Evolutionary conservation across 805 yeast genomes (phyloP).

Genomic region (Grigorovia jiainica): DNA sequence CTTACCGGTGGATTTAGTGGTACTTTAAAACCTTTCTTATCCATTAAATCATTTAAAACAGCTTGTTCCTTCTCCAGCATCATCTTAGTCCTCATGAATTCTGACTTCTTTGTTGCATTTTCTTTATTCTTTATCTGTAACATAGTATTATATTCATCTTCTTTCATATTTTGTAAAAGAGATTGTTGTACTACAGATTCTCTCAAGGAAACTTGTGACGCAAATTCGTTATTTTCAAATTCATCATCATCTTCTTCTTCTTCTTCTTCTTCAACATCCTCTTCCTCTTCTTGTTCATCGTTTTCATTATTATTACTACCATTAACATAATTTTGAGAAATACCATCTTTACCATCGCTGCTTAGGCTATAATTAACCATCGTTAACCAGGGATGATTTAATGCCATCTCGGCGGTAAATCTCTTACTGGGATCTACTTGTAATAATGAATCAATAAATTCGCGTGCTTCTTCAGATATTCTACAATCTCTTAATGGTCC

Average conservation of each 20-base stretch:
- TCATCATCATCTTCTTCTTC: background rate
- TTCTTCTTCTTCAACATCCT: background rate
- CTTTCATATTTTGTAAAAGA: slow-evolving; percentile 30
- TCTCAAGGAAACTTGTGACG: slow-evolving; percentile 42
- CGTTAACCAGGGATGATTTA: slow-evolving; percentile 74
- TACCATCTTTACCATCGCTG: background rate
- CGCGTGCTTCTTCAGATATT: slow-evolving; percentile 59
- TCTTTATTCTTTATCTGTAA: slow-evolving; percentile 6
- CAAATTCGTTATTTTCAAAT: background rate
- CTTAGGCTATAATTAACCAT: slow-evolving; percentile 4
- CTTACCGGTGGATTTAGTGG: slow-evolving; percentile 22
- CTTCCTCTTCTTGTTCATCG: background rate
- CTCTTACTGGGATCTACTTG: slow-evolving; percentile 70
- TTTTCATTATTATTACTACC: background rate
- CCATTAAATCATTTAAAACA: slow-evolving; percentile 7
- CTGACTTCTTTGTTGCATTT: background rate
- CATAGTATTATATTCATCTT: slow-evolving; percentile 24
- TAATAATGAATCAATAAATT: slow-evolving; percentile 60
- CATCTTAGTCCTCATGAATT: slow-evolving; percentile 8
- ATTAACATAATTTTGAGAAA: background rate
- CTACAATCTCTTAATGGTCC: slow-evolving; percentile 59
- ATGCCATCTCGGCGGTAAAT: slow-evolving; percentile 65
- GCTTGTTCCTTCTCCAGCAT: slow-evolving; percentile 10
- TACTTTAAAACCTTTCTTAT: slow-evolving; percentile 20
- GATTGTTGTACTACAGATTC: slow-evolving; percentile 65